Percentiles rank a stretch among this genome's conserved stretches.
Evolutionary conservation across 176 grass and related monocot genomes (phyloP).

Genomic region (Saccharum officinarum): DNA sequence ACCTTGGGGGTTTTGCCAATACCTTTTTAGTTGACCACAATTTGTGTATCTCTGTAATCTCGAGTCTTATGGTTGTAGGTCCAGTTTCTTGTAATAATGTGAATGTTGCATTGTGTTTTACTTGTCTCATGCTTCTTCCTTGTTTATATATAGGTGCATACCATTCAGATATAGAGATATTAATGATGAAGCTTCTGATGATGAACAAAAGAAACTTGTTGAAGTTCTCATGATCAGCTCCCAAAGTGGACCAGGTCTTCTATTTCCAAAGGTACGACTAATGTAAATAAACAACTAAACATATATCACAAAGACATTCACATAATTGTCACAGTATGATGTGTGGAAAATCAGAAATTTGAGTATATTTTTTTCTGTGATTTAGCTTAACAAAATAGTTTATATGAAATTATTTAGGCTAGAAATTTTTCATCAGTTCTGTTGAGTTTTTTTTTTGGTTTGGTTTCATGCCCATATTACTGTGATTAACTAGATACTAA

Average conservation of each 20-base stretch:
- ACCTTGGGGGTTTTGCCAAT: not conserved
- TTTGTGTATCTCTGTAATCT: not conserved
- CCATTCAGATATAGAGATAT: conserved; percentile 74
- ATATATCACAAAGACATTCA: not conserved
- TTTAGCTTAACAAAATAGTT: conserved; percentile 1
- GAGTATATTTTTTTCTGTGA: not conserved
- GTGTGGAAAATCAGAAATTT: not conserved
- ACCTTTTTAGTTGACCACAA: not conserved
- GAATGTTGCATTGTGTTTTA: not conserved
- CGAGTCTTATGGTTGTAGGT: not conserved
- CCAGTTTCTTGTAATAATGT: not conserved
- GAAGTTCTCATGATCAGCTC: conserved; percentile 97
- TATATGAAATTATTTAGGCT: not conserved
- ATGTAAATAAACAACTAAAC: not conserved
- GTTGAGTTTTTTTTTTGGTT: not conserved
- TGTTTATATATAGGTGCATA: conserved; percentile 70
- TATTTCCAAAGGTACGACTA: conserved; percentile 80
- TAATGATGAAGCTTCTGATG: conserved; percentile 31
- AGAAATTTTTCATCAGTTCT: not conserved
- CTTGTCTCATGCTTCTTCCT: not conserved
- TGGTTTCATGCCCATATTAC: not conserved
- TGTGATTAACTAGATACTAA: not conserved
- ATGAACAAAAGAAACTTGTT: conserved; percentile 58
- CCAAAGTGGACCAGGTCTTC: conserved; percentile 72
- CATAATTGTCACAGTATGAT: conserved; percentile 13